phyloP scores from a whole-genome alignment of 2,329 filamentous ascomycete genomes.

The Fusarium sp. region DNA sequence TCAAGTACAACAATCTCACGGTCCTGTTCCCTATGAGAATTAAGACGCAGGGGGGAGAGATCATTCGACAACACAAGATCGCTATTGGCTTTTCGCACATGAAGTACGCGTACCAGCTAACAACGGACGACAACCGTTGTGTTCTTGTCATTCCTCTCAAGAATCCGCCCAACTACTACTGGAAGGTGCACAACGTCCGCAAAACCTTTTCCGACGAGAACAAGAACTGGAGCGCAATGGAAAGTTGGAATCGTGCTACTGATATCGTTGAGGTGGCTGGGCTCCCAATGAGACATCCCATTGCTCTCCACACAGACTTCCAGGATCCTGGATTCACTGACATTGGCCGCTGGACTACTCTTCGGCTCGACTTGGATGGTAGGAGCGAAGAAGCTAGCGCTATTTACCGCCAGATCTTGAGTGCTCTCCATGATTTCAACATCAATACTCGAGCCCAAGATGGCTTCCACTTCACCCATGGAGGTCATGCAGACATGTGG shows the following conservation, averaged over 20 bases:
- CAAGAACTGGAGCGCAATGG: slow-evolving; percentile 51
- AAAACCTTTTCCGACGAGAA: slow-evolving; percentile 48
- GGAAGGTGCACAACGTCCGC: slow-evolving; percentile 47
- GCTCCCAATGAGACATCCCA: slow-evolving; percentile 46
- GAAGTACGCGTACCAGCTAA: slow-evolving; percentile 52
- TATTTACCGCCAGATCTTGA: slow-evolving; percentile 56
- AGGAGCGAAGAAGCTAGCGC: slow-evolving; percentile 37
- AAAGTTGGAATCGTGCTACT: slow-evolving; percentile 61
- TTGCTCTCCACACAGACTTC: slow-evolving; percentile 52
- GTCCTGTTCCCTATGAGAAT: slow-evolving; percentile 46
- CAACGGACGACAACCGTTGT: slow-evolving; percentile 43
- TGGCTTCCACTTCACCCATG: slow-evolving; percentile 53
- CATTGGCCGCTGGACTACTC: slow-evolving; percentile 66
- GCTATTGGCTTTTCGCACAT: slow-evolving; percentile 58
- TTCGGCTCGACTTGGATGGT: slow-evolving; percentile 56
- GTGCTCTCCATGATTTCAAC: slow-evolving; percentile 76
- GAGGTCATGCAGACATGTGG: slow-evolving; percentile 44
- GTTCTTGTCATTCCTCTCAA: slow-evolving; percentile 59
- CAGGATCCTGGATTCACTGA: slow-evolving; percentile 54
- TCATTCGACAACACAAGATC: slow-evolving; percentile 51
- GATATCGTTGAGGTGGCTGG: slow-evolving; percentile 53
- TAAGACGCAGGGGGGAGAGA: slow-evolving; percentile 16
- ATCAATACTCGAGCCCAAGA: slow-evolving; percentile 59
- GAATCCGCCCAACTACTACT: slow-evolving; percentile 60
- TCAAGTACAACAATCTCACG: slow-evolving; percentile 42